Conservation (phyloP, 2,329 filamentous ascomycete genomes). For the Amylocarpus encephaloides region DNA sequence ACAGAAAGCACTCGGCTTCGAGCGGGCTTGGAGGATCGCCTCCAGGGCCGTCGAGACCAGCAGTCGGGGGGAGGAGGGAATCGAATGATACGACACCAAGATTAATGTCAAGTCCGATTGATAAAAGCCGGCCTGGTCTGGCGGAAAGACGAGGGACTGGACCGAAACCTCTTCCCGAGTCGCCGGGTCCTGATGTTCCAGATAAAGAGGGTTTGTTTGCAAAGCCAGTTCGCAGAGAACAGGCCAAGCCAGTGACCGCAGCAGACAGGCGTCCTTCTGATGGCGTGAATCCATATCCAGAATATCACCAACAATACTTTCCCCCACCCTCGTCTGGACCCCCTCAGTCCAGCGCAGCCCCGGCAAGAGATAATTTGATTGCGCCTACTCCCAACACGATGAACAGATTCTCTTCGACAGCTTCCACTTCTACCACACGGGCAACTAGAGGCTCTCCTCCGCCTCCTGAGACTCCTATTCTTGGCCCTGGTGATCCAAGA, state of each 20-base stretch:
- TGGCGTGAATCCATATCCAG: constrained; percentile 19
- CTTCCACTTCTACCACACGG: constrained; percentile 87
- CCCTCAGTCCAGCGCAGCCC: constrained; percentile 18
- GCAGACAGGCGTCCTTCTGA: constrained; percentile 19
- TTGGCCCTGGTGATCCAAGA: constrained; percentile 63
- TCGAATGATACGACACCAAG: constrained; percentile 31
- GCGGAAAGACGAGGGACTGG: constrained; percentile 78
- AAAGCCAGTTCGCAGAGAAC: constrained; percentile 41
- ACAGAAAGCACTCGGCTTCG: constrained; percentile 18
- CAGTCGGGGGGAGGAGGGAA: constrained; percentile 16
- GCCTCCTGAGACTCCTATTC: constrained; percentile 84
- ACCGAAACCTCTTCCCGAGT: constrained; percentile 77
- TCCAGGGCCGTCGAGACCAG: constrained; percentile 17
- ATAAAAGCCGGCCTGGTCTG: constrained; percentile 57
- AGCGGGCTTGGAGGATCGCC: constrained; percentile 16
- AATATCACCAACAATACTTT: constrained; percentile 41
- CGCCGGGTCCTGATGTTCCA: constrained; percentile 66
- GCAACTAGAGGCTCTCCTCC: constrained; percentile 90
- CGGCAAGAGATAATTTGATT: constrained; percentile 16
- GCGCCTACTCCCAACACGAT: constrained; percentile 38
- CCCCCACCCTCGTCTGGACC: constrained; percentile 44
- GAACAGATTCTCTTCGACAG: constrained; percentile 68
- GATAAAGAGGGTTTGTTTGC: constrained; percentile 79
- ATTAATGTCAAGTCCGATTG: constrained; percentile 36
- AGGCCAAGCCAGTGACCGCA: constrained; percentile 25